Conservation (phyloP, 768 basidiomycete genomes). For the Polyporus arcularius region DNA sequence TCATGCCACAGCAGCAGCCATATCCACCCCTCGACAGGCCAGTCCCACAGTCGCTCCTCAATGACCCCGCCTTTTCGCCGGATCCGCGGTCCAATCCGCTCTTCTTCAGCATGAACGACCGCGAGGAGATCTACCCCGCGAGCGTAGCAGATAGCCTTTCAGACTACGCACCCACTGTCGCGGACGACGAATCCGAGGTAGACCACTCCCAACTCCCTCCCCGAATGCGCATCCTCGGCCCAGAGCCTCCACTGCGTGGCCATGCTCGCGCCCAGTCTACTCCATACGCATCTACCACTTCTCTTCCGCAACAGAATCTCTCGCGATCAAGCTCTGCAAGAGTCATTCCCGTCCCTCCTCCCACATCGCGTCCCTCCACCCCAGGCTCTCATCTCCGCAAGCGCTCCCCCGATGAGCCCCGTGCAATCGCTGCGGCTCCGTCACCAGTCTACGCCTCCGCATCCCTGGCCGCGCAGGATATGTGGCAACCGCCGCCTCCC, state of each 20-base stretch:
- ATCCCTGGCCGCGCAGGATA: conserved; percentile 5
- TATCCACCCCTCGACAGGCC: conserved; percentile 5
- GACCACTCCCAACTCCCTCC: conserved; percentile 17
- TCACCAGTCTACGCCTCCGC: conserved; percentile 11
- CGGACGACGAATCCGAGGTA: conserved; percentile 16
- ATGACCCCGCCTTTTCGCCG: conserved; percentile 37
- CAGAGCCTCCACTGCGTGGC: background rate
- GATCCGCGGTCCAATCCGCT: conserved; percentile 35
- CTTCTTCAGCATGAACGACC: conserved; percentile 29
- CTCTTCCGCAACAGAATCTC: conserved; percentile 5
- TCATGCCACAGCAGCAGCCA: conserved; percentile 9
- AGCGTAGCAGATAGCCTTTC: conserved; percentile 18
- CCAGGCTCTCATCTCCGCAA: conserved; percentile 10
- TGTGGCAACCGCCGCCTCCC: conserved; percentile 21
- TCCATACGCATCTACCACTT: conserved; percentile 6
- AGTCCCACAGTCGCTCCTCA: conserved; percentile 14
- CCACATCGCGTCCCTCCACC: conserved; percentile 12
- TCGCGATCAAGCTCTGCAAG: conserved; percentile 10
- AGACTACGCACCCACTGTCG: conserved; percentile 13
- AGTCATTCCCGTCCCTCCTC: conserved; percentile 16
- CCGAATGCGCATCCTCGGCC: conserved; percentile 12
- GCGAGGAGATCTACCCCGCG: conserved; percentile 26
- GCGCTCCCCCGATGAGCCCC: conserved; percentile 4
- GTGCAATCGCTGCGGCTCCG: background rate
- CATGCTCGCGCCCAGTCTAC: conserved; percentile 14